Base-by-base conservation (phyloP, 306 rosid species). In the Cicer chorassanicum region DNA sequence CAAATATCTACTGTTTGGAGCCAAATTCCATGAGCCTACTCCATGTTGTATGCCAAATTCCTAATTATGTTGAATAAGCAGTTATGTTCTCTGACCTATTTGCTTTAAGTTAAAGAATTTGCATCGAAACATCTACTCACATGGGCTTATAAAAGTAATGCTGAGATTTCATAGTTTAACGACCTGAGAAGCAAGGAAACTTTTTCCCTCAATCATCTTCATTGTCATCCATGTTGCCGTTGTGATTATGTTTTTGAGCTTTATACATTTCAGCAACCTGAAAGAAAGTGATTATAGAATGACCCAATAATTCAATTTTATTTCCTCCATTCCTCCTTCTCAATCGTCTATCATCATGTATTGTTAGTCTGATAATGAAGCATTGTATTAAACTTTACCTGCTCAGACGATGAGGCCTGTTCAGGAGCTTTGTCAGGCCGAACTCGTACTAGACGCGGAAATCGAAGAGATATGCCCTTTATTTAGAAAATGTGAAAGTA, bases 381-480 rank as follows among this genome's bases (percentile, higher is more conserved):
- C 44, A 60, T 6, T 13, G 42, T 12, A 54, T 8, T 50, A 50
- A 71, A 56, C 13, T 76, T 86, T 72, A 94, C 99, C 95, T 63
- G 84, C 78, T 92, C 96, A 61, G 99, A 85, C 50, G 96, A 87
- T 5, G 97, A 42, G 77, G 99, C 91, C 79, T 92, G 75, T 64
- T 94, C 99, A 7, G 97, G 96, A 68, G 72, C 71, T 87, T 94
- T 94, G 83, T 94, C 99, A 65, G 89, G 87, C 78, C 96, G 85
- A 36, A 92, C 78, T 45, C 96, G 97, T 78, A 89, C 18, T 39
- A 88, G 87, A 16, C 93, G 90, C 11, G 97, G 97, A 85, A 94
- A 94, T 34, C 99, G 86, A 78, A 94, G 99, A 39, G 99, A 92
- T 73, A 94, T 86, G 70, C 97, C 97, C 97, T 91, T 71, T 8